Conservation (phyloP, 2,329 filamentous ascomycete genomes). For the Myriangium duriaei region DNA sequence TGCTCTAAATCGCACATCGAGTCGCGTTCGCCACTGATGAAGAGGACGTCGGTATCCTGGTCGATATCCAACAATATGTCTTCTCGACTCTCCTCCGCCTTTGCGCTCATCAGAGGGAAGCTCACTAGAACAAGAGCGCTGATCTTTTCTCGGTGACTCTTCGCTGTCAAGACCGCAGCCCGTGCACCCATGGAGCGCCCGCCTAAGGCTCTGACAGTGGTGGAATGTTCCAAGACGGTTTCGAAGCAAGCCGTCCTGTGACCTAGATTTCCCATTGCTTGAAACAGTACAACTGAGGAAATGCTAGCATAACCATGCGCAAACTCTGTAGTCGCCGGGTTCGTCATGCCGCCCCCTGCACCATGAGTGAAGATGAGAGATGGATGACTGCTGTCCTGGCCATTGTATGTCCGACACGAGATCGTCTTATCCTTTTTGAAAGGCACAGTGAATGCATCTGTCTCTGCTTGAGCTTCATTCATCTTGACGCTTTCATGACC, state of each 20-base stretch:
- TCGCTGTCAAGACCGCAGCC: conserved; percentile 28
- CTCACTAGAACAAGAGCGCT: conserved; percentile 26
- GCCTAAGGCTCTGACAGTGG: conserved; percentile 20
- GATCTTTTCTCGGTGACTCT: conserved; percentile 14
- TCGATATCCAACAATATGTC: conserved; percentile 27
- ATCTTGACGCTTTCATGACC: too few relatives aligned
- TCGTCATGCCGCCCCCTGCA: conserved; percentile 30
- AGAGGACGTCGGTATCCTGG: conserved; percentile 23
- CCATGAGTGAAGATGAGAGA: conserved; percentile 33
- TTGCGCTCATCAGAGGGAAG: conserved; percentile 29
- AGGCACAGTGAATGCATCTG: not conserved
- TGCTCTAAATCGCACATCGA: conserved; percentile 22
- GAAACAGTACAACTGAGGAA: conserved; percentile 22
- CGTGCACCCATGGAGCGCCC: conserved; percentile 34
- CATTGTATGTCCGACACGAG: conserved; percentile 10
- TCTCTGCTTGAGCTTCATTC: too few relatives aligned
- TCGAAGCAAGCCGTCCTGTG: conserved; percentile 27
- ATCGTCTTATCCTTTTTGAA: conserved; percentile 11
- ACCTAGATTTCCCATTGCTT: conserved; percentile 30
- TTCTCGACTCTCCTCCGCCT: conserved; percentile 24
- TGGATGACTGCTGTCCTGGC: conserved; percentile 1
- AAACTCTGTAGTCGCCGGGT: conserved; percentile 28
- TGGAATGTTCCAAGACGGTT: conserved; percentile 21
- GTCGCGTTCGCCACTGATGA: conserved; percentile 27
- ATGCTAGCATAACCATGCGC: conserved; percentile 23